Evolutionary conservation across 1,139 yeast species (phyloP).

Genomic region (Yamadazyma triangularis): DNA sequence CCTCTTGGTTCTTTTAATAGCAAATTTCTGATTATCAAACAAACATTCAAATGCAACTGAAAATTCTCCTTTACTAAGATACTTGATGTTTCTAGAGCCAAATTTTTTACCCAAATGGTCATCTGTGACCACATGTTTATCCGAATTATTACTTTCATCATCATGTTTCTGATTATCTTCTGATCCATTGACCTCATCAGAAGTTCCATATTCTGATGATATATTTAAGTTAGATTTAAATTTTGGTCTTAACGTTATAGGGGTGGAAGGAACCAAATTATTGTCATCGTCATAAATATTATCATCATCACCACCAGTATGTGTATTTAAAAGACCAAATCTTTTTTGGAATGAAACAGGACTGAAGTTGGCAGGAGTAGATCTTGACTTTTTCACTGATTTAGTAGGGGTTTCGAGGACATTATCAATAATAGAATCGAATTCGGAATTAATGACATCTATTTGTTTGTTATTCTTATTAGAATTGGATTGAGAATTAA

Average conservation of each 20-base stretch:
- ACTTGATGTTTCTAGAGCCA: constrained; percentile 56
- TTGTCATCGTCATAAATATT: not conserved
- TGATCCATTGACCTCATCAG: not conserved
- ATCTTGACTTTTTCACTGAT: constrained; percentile 27
- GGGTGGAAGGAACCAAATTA: constrained; percentile 26
- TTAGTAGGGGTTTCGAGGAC: constrained; percentile 45
- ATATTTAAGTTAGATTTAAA: constrained; percentile 1
- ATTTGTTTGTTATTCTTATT: constrained; percentile 2
- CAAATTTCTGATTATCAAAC: constrained; percentile 63
- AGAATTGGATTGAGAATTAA: constrained; percentile 7
- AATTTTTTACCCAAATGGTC: constrained; percentile 65
- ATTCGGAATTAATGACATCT: constrained; percentile 3
- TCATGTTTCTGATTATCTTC: not conserved
- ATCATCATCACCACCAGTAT: not conserved
- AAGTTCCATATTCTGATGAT: constrained; percentile 4
- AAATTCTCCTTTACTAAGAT: constrained; percentile 84
- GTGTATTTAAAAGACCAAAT: too few relatives aligned
- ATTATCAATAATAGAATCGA: constrained; percentile 9
- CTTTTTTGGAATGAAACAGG: constrained; percentile 14
- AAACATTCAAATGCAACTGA: constrained; percentile 80
- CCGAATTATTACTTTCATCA: constrained; percentile 5
- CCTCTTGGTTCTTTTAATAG: constrained; percentile 78
- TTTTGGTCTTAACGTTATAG: constrained; percentile 13
- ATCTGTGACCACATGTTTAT: constrained; percentile 31
- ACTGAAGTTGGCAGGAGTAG: constrained; percentile 30